A percentile compares a stretch with the other conserved stretches of the same genome.
Evolutionary conservation across 805 yeast genomes (phyloP).

Genomic region (Yarrowia sp.): DNA sequence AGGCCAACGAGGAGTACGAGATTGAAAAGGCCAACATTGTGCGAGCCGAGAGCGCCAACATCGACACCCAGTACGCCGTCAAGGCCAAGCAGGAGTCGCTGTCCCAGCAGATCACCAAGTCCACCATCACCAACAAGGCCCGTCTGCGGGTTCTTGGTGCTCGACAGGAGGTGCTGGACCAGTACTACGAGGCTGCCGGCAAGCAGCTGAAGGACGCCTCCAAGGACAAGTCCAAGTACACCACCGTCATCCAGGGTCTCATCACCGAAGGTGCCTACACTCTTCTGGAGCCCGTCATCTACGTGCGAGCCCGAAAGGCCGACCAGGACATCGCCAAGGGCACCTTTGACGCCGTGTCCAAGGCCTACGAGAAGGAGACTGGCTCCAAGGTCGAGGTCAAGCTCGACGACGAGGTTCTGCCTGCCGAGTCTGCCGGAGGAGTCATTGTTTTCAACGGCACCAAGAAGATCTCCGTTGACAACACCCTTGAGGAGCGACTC

Average conservation of each 20-base stretch:
- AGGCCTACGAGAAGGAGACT: constrained; percentile 68
- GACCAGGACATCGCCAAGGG: constrained; percentile 66
- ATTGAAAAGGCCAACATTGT: constrained; percentile 96
- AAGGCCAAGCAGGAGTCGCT: constrained; percentile 89
- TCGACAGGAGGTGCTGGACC: constrained; percentile 79
- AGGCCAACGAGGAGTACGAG: constrained; percentile 98
- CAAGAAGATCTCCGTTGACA: constrained; percentile 87
- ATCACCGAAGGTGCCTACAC: constrained; percentile 74
- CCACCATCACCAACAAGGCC: constrained; percentile 94
- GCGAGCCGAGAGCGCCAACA: constrained; percentile 86
- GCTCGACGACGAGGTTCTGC: constrained; percentile 67
- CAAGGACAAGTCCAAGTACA: constrained; percentile 64
- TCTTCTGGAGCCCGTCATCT: constrained; percentile 72
- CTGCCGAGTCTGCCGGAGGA: constrained; percentile 81
- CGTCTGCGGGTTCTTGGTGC: constrained; percentile 88
- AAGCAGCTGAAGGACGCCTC: constrained; percentile 65
- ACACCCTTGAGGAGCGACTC: constrained; percentile 94
- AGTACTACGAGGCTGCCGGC: constrained; percentile 74
- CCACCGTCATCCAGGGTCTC: constrained; percentile 72
- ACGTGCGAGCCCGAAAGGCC: constrained; percentile 68
- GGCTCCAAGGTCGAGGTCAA: constrained; percentile 62
- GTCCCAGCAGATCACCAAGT: constrained; percentile 93
- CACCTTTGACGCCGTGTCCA: constrained; percentile 66
- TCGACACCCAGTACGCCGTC: constrained; percentile 79
- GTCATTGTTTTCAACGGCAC: constrained; percentile 69